Conservation (phyloP, 495 filamentous ascomycete genomes). For the Alectoria sarmentosa region DNA sequence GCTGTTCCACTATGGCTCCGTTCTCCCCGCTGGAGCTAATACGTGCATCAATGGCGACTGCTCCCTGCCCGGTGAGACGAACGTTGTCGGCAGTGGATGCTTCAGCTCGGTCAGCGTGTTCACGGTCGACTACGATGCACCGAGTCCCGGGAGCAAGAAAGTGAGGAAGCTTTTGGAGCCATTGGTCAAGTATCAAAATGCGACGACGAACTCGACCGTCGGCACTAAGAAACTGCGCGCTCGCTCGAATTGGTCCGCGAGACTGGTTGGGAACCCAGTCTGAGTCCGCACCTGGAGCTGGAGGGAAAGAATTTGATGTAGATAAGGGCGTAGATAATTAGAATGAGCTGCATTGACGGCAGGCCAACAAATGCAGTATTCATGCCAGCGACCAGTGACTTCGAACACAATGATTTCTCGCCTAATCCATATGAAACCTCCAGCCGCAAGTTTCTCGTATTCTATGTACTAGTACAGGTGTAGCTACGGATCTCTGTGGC, state of each 20-base stretch:
- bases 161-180: constrained; percentile 5
- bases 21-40: constrained; percentile 20
- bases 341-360: not conserved
- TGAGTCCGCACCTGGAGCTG: not conserved
- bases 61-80: constrained; percentile 31
- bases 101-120: constrained; percentile 32
- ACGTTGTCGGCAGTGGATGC: constrained; percentile 26
- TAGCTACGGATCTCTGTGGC: not conserved
- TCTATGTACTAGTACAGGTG: not conserved
- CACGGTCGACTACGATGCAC: constrained; percentile 35
- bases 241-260: not conserved
- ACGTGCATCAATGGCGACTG: constrained; percentile 34
- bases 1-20: constrained; percentile 29
- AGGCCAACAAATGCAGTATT: not conserved
- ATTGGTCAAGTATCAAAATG: constrained; percentile 10
- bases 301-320: not conserved
- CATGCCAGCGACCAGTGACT: not conserved
- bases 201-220: not conserved
- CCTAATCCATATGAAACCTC: too few relatives aligned
- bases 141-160: not conserved
- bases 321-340: not conserved
- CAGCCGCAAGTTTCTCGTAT: not conserved
- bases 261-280: not conserved
- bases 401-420: not conserved
- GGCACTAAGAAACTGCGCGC: not conserved